Base-by-base conservation (phyloP, 2,329 filamentous ascomycete species). In the Corinectria fuckeliana region DNA sequence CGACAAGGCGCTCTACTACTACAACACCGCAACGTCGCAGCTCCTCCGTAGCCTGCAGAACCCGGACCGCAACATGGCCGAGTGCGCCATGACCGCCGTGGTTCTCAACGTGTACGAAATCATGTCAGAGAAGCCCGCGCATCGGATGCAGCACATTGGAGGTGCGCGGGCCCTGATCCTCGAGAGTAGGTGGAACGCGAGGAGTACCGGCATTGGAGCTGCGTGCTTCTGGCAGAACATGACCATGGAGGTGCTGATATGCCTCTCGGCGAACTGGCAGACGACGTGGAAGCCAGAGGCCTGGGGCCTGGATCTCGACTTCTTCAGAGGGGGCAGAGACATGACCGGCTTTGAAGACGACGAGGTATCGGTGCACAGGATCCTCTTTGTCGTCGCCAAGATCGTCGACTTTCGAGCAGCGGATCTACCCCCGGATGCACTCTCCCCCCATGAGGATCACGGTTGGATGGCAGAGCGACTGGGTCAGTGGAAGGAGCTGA, bases 201-300 rank as follows among this genome's bases (percentile, higher is more conserved):
- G 82, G 62, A 91, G 91, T 32, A 85, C 83, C 1, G 93, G 93
- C 0, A 86, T 97, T 18, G 93, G 92, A 1, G 86, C 88, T 0
- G 92, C 93, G 1, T 97, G 93, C 74, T 97, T 97, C 77, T 97
- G 94, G 93, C 81, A 97, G 34, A 97, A 96, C 69, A 88, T 96
- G 14, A 90, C 90, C 14, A 90, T 97, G 83, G 94, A 98, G 73
- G 81, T 97, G n/a, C 81, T 97, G 25, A 92, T 88, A 63, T 97
- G 93, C 74, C 80, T 97, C 14, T 89, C 92, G 65, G 92, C 92
- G 76, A 93, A 94, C 72, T 96, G 91, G 90, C 85, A 88, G 65
- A 87, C 92, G 11, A 88, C 91, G 1, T 97, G 93, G 92, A 88
- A 96, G 53, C 93, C 93, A 1, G 92, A 97, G 67, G 87, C 91